These are phyloP conservation scores for Candida neerlandica DNA, from an alignment of 1,139 yeast genomes.

Conservation along the genomic window DNA sequence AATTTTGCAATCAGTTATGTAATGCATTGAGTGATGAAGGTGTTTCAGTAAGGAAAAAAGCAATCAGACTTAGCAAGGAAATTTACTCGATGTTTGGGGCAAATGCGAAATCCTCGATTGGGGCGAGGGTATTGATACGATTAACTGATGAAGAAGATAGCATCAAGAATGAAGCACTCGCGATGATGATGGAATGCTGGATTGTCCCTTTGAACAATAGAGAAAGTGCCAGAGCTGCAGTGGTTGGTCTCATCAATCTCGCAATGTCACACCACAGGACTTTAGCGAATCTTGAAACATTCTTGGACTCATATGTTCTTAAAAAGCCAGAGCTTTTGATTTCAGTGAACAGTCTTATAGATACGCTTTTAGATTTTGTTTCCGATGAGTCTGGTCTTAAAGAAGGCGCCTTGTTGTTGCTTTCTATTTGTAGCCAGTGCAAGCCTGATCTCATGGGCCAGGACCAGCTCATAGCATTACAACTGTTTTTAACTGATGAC, in stretches of 20 bases:
- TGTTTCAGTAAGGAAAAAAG: conserved; percentile 63
- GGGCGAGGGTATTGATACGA: conserved; percentile 53
- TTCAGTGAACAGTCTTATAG: conserved; percentile 2
- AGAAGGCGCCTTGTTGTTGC: conserved; percentile 44
- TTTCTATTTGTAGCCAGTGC: conserved; percentile 56
- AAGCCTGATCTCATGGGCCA: conserved; percentile 57
- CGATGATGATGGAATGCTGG: conserved; percentile 48
- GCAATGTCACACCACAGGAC: conserved; percentile 35
- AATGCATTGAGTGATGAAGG: conserved; percentile 61
- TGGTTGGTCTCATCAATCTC: conserved; percentile 26
- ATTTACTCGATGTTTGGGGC: conserved; percentile 43
- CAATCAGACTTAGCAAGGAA: conserved; percentile 52
- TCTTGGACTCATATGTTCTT: conserved; percentile 41
- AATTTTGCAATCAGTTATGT: conserved; percentile 53
- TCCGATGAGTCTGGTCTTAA: conserved; percentile 23
- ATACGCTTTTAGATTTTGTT: conserved; percentile 24
- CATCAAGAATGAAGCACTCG: conserved; percentile 48
- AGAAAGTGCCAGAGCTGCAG: neutral
- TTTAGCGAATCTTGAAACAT: conserved; percentile 39
- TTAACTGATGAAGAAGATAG: conserved; percentile 72
- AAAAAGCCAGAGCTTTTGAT: conserved; percentile 19
- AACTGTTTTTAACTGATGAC: conserved; percentile 60
- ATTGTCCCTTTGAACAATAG: conserved; percentile 23
- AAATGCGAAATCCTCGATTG: conserved; percentile 43
- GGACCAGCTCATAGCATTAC: conserved; percentile 63